Conservation (phyloP, 495 filamentous ascomycete species). For the Neurospora sp. region DNA sequence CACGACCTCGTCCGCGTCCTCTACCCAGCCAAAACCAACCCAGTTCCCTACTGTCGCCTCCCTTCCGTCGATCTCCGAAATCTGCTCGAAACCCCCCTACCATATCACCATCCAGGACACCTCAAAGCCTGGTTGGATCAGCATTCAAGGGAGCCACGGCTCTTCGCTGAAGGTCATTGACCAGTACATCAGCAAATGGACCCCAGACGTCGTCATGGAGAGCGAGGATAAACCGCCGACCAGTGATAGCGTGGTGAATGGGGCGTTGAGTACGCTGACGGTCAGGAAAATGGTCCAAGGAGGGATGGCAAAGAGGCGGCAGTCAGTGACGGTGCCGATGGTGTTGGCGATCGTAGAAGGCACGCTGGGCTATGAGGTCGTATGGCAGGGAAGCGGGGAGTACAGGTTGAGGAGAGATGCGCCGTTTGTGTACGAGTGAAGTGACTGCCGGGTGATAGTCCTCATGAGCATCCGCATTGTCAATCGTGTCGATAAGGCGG, state of each 20-base stretch:
- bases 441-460: background rate
- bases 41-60: slow-evolving; percentile 20
- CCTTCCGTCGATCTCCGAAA: slow-evolving; percentile 26
- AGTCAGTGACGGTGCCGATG: slow-evolving; percentile 21
- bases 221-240: background rate
- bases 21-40: slow-evolving; percentile 1
- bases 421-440: background rate
- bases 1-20: background rate
- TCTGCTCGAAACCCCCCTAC: slow-evolving; percentile 30
- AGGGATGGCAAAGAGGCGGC: background rate
- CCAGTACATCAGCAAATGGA: background rate
- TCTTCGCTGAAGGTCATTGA: slow-evolving; percentile 23
- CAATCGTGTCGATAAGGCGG: background rate
- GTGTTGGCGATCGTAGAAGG: slow-evolving; percentile 30
- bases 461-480: background rate
- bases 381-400: slow-evolving; percentile 6
- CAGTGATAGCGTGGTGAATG: background rate
- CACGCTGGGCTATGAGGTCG: slow-evolving; percentile 27
- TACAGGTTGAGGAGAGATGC: background rate
- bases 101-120: slow-evolving; percentile 20
- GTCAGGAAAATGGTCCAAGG: background rate
- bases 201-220: background rate
- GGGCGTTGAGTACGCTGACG: background rate
- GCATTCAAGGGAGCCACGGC: slow-evolving; percentile 31
- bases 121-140: slow-evolving; percentile 3